phyloP scores from a whole-genome alignment of 306 rosid species.

The Vigna hirtella region DNA sequence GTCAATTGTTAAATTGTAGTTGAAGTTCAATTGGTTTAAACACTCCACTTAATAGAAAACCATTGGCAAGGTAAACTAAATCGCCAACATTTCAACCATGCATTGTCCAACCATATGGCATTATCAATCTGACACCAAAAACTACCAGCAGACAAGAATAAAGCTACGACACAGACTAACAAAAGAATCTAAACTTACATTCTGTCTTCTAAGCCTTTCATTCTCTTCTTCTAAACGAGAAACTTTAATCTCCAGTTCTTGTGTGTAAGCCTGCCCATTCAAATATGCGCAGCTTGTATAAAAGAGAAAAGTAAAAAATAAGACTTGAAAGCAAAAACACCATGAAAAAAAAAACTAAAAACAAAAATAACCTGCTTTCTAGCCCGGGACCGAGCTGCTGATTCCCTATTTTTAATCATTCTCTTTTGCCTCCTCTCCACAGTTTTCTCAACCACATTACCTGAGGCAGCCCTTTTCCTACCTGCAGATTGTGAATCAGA shows the following conservation, averaged over 20 bases:
- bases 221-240: conserved; percentile 91
- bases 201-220: conserved; percentile 83
- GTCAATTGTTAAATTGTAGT: background rate
- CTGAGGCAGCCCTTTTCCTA: conserved; percentile 81
- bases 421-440: conserved; percentile 95
- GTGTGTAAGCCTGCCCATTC: conserved; percentile 87
- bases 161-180: conserved; percentile 32
- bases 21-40: conserved; percentile 7
- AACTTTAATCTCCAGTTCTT: conserved; percentile 89
- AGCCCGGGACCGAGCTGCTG: conserved; percentile 97
- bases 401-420: conserved; percentile 97
- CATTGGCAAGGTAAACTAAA: conserved; percentile 2
- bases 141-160: conserved; percentile 27
- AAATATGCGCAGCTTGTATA: conserved; percentile 19
- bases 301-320: background rate
- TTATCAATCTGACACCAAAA: conserved; percentile 31
- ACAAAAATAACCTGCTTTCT: conserved; percentile 82
- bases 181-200: conserved; percentile 60
- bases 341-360: background rate
- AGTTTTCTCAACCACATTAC: conserved; percentile 76
- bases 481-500: conserved; percentile 76
- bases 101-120: conserved; percentile 18
- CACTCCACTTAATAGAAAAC: conserved; percentile 28
- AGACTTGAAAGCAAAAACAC: conserved; percentile 22
- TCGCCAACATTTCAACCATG: conserved; percentile 11